Base-by-base conservation (phyloP, 83 land plant species). In the Picea mariana region DNA sequence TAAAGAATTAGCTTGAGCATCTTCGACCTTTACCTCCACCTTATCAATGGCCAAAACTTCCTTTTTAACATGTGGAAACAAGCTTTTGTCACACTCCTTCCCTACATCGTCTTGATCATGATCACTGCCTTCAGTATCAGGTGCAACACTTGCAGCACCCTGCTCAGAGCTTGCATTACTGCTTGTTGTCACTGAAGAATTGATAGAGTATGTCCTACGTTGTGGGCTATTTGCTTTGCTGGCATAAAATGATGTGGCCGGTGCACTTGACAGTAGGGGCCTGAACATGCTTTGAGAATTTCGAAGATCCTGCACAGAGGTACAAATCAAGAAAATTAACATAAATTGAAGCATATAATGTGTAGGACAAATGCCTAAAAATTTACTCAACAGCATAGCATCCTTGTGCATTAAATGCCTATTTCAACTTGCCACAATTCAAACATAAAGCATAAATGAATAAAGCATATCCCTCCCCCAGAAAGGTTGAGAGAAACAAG, bases 201-300 rank as follows among this genome's bases (percentile, higher is more conserved):
- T 92, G 80, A 83, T 83, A 0, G 90, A 90, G 66, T 76, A 59
- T 83, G 87, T 55, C 75, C 91, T 61, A 24, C 82, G 84, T 68
- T 87, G 86, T 6, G 72, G 31, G 72, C 83, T 75, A 84, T 24
- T 86, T 73, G 82, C 75, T 75, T 89, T 91, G 47, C 85, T 88
- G 68, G 62, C 82, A 83, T 81, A 87, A 60, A 92, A 86, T 0
- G 90, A 82, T 80, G 88, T 75, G 16, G 86, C 63, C 12, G 94
- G 92, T 59, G 88, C 92, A 87, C 95, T 93, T 18, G 95, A 93
- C 68, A 93, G 82, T 27, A 93, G 89, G 63, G 95, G 95, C 84
- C 95, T 87, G 83, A 93, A 93, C 95, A 93, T 93, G 76, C 89
- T 86, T 38, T 86, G 92, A 75, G 91, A 91, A 81, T 79, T 76